These are phyloP conservation scores for Dipodascus albidus DNA, from an alignment of 805 yeast species.

Conservation along the genomic window DNA sequence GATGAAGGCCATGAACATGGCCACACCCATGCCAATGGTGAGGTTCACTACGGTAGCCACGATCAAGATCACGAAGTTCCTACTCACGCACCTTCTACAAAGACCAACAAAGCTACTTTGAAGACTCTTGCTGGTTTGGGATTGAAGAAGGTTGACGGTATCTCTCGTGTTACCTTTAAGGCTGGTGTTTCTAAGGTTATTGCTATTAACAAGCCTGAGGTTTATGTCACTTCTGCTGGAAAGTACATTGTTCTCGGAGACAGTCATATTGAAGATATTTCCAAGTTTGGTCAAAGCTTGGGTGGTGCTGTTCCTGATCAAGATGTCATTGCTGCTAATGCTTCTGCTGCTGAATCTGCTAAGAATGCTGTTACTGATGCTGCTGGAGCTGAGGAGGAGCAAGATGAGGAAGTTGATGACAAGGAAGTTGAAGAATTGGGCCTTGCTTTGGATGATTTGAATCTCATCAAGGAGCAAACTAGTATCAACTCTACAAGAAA, in stretches of 20 bases:
- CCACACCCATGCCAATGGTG: slow-evolving; percentile 12
- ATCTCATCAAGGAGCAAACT: slow-evolving; percentile 84
- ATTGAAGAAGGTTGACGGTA: slow-evolving; percentile 83
- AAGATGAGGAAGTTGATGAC: slow-evolving; percentile 48
- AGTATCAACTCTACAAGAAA: slow-evolving; percentile 66
- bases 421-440: slow-evolving; percentile 81
- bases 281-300: slow-evolving; percentile 56
- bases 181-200: slow-evolving; percentile 83
- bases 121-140: slow-evolving; percentile 43
- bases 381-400: slow-evolving; percentile 26
- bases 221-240: slow-evolving; percentile 85
- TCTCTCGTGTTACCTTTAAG: slow-evolving; percentile 91
- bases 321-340: slow-evolving; percentile 29
- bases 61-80: slow-evolving; percentile 11
- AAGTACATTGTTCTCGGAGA: slow-evolving; percentile 96
- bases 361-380: slow-evolving; percentile 21
- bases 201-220: slow-evolving; percentile 91
- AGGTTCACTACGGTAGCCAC: slow-evolving; percentile 10
- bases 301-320: slow-evolving; percentile 33
- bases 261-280: slow-evolving; percentile 91
- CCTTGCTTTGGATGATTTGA: slow-evolving; percentile 68
- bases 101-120: slow-evolving; percentile 82
- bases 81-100: slow-evolving; percentile 48
- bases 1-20: slow-evolving; percentile 6
- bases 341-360: slow-evolving; percentile 27